Evolutionary conservation across 495 filamentous ascomycete species (phyloP).

Genomic region (Penicillium bovifimosum): DNA sequence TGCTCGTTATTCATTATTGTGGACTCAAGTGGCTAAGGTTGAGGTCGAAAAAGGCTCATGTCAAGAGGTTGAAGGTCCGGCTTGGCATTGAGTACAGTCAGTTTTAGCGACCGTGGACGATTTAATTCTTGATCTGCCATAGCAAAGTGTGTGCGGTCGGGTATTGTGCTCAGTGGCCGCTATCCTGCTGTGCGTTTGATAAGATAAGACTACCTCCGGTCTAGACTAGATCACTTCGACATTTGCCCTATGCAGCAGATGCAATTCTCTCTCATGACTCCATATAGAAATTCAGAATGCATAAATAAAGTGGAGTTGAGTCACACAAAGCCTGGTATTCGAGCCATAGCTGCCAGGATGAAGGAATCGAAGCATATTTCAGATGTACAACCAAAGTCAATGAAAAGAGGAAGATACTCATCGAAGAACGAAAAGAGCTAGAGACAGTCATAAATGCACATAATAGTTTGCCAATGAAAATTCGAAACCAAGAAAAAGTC

Average conservation of each 20-base stretch:
- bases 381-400: not conserved
- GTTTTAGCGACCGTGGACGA: not conserved
- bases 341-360: not conserved
- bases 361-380: not conserved
- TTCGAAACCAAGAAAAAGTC: not conserved
- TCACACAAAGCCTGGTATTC: not conserved
- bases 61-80: not conserved
- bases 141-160: too few species aligned
- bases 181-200: too few species aligned
- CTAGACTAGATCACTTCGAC: too few species aligned
- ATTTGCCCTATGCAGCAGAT: too few species aligned
- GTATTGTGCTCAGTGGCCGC: too few species aligned
- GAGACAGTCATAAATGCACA: not conserved
- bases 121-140: not conserved
- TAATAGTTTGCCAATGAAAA: not conserved
- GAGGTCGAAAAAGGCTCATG: conserved; percentile 2
- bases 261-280: not conserved
- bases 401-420: not conserved
- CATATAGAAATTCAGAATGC: not conserved
- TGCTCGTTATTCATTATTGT: conserved; percentile 87
- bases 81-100: conserved; percentile 1
- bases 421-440: not conserved
- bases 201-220: too few species aligned
- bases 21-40: not conserved
- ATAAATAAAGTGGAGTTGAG: not conserved